phyloP scores from a whole-genome alignment of 495 filamentous ascomycete species.

The Penicillium cosmopolitanum region DNA sequence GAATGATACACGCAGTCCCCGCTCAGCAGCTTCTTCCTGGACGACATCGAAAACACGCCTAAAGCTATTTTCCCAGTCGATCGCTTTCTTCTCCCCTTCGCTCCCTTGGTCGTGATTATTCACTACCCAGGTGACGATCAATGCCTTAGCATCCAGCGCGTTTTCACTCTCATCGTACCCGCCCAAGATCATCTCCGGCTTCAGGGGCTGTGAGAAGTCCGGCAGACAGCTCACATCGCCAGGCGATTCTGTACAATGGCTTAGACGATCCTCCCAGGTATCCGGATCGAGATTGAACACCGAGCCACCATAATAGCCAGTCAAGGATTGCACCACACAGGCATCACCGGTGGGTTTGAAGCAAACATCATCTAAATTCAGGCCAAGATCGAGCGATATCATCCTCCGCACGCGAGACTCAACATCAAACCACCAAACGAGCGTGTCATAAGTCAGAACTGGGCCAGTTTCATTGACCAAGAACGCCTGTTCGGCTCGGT shows the following conservation, averaged over 20 bases:
- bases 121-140: constrained; percentile 95
- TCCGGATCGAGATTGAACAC: constrained; percentile 61
- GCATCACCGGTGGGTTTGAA: constrained; percentile 89
- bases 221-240: constrained; percentile 75
- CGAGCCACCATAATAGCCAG: constrained; percentile 79
- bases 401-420: constrained; percentile 73
- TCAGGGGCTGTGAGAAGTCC: constrained; percentile 81
- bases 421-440: constrained; percentile 93
- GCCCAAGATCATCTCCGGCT: constrained; percentile 83
- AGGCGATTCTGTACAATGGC: constrained; percentile 73
- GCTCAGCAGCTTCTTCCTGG: constrained; percentile 76
- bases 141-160: constrained; percentile 73
- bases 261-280: constrained; percentile 70
- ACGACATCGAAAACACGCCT: constrained; percentile 68
- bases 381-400: constrained; percentile 63
- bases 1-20: constrained; percentile 86
- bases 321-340: constrained; percentile 90
- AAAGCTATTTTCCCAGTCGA: constrained; percentile 86
- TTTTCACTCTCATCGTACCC: constrained; percentile 70
- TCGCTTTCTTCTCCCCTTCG: constrained; percentile 66
- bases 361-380: constrained; percentile 81
- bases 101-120: constrained; percentile 81
- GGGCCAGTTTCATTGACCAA: constrained; percentile 83
- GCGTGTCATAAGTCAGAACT: constrained; percentile 82
- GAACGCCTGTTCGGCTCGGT: constrained; percentile 90